Base-by-base conservation (phyloP, 306 rosid genomes). In the Hylodesmum podocarpum region DNA sequence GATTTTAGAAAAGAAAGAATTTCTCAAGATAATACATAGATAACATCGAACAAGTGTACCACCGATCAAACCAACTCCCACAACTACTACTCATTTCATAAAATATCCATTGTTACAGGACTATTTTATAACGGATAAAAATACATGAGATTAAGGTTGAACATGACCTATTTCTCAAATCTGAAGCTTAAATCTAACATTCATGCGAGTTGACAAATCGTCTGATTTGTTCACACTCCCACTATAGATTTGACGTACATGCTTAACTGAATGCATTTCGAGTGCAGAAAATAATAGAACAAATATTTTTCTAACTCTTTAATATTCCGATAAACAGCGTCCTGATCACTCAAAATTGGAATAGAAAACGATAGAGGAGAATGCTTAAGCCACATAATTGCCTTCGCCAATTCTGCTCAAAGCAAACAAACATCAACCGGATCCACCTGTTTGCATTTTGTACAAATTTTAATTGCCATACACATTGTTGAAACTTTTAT, bases 391-490 rank as follows among this genome's bases (percentile, higher is more conserved):
- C 58, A 73, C 66, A 66, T 67, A 71, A 25, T 33, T 80, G 57
- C 72, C 75, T 81, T 62, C 55, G 41, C 66, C 65, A 66, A 68
- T 73, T 51, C 81, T 51, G 73, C 77, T 61, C 62, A 54, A 67
- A 40, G 63, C 50, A 75, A 54, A 66, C 21, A 78, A 53, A 28
- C 16, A 79, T 51, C 75, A 43, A 53, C 78, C 47, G 78, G 77
- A 79, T 39, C 71, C 81, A 73, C 67, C 40, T 22, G 71, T 54
- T 34, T 73, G 58, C 62, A 83, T 81, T 81, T 86, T 79, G 67
- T 75, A 86, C 87, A 83, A 71, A 54, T 83, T 65, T 81, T 75
- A 63, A 84, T 77, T 62, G 73, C 81, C 83, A 75, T 77, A 76
- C 44, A 27, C 36, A 16, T 25, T 13, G 55, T 70, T 72, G 63